These are phyloP conservation scores for Leptomonas pyrrhocoris DNA, from an alignment of 208 protist species.

Conservation along the genomic window DNA sequence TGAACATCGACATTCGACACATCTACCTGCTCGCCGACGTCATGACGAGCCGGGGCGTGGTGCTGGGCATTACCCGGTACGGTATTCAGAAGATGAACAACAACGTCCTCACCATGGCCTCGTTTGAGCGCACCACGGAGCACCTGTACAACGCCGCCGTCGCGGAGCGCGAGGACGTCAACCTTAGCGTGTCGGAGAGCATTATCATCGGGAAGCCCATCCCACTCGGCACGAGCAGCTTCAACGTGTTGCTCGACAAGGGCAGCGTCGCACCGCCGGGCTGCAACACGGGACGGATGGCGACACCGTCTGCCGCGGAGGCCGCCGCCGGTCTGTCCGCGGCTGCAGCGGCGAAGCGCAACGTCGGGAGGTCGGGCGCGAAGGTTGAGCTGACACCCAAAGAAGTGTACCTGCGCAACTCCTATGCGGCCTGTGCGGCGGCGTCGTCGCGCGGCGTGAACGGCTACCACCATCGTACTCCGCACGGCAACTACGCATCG, in stretches of 20 bases:
- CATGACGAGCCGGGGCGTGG: constrained; percentile 98
- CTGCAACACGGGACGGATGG: constrained; percentile 22
- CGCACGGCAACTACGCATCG: constrained; percentile 19
- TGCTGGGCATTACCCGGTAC: constrained; percentile 99
- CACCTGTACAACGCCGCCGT: constrained; percentile 99
- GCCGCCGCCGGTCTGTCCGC: constrained; percentile 1
- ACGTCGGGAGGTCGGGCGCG: neutral
- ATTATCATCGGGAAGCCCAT: constrained; percentile 99
- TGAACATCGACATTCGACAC: constrained; percentile 98
- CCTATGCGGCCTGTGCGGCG: constrained; percentile 17
- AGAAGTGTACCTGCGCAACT: constrained; percentile 34
- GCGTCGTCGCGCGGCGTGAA: constrained; percentile 8
- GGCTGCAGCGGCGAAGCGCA: constrained; percentile 4
- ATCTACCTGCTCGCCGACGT: constrained; percentile 98
- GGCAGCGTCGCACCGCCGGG: constrained; percentile 31
- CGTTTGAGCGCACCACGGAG: constrained; percentile 99
- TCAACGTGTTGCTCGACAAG: constrained; percentile 80
- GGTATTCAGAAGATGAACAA: constrained; percentile 99
- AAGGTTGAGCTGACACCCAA: constrained; percentile 24
- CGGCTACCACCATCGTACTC: neutral
- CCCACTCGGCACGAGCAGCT: constrained; percentile 96
- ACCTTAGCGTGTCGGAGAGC: constrained; percentile 95
- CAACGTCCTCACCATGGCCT: constrained; percentile 98
- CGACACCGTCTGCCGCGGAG: constrained; percentile 8
- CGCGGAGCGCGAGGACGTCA: constrained; percentile 80